These are phyloP conservation scores for Sporothrix curviconia DNA, from an alignment of 2,329 filamentous ascomycete species.

Conservation along the genomic window DNA sequence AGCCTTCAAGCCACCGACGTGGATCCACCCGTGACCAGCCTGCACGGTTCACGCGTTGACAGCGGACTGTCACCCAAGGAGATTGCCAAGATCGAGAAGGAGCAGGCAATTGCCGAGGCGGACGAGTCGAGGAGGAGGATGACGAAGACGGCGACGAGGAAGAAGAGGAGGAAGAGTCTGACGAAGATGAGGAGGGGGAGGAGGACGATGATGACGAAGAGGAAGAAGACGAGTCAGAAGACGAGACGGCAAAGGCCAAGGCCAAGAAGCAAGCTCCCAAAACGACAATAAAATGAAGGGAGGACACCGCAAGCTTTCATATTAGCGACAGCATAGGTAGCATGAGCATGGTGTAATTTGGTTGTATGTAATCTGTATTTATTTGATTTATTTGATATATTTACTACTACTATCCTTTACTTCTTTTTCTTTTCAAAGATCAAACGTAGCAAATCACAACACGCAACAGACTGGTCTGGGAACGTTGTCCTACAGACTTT, in stretches of 20 bases:
- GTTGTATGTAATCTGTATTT: not conserved
- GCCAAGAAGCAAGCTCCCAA: too few species aligned
- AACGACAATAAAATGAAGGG: not conserved
- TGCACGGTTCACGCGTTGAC: slow-evolving; percentile 29
- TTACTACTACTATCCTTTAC: not conserved
- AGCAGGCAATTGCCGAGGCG: slow-evolving; percentile 36
- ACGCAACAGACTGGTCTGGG: too few species aligned
- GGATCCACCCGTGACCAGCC: slow-evolving; percentile 26
- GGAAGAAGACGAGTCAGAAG: slow-evolving; percentile 24
- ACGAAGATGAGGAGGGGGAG: slow-evolving; percentile 22
- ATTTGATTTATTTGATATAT: not conserved
- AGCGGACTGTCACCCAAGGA: slow-evolving; percentile 31
- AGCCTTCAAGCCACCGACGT: slow-evolving; percentile 34
- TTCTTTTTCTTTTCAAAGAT: not conserved
- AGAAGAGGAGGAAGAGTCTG: slow-evolving; percentile 21
- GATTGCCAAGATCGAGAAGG: slow-evolving; percentile 35
- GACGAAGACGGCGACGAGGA: slow-evolving; percentile 27
- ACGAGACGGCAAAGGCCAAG: slow-evolving; percentile 20
- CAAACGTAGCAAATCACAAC: not conserved
- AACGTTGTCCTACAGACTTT: too few species aligned
- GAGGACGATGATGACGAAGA: slow-evolving; percentile 24
- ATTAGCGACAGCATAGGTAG: too few species aligned
- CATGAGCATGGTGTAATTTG: too few species aligned
- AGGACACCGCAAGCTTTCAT: not conserved
- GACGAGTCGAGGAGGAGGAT: slow-evolving; percentile 30